Base-by-base conservation (phyloP, 768 basidiomycete species). In the Phlebiopsis flavidoalba region DNA sequence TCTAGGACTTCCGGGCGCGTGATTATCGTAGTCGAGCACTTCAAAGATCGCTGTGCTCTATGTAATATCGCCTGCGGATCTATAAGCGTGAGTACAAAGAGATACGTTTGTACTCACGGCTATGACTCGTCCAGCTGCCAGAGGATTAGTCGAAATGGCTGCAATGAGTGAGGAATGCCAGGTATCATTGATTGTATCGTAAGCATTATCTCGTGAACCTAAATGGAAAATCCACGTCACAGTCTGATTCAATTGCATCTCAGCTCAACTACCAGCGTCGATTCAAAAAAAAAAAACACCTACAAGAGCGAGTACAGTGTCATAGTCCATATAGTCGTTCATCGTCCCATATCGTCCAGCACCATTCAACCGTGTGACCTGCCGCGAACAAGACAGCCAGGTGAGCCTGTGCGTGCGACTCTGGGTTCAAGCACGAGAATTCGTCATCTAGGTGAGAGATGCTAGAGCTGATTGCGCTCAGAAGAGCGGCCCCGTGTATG, bases 301-400 rank as follows among this genome's bases (percentile, higher is more conserved):
- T 65, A 88, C 88, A 61, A 87, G 65, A 51, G 69, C 68, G 5
- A 76, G 70, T 50, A 88, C 74, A 31, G 72, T 73, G 57, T 87
- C 86, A 1, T 79, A 73, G 37, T 83, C 71, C 31, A 79, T n/a
- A 75, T 43, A 74, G 68, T 21, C 82, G 77, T 60, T 75, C 73
- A 65, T 89, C 87, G 51, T 73, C 69, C 86, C 87, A 91, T 7
- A 79, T 70, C 11, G 68, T 71, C 88, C 90, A 92, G 57, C 76
- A 76, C 88, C 89, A 90, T 0, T 80, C 78, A 2, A 87, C 69
- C 11, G 80, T 72, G 11, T 76, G 63, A 33, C 83, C 82, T 43
- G 83, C 85, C 89, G 61, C 73, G n/a, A 88, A 57, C n/a, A 91
- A 68, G 21, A 87, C 75, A 6, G 51, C 70, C 60, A 81, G 79